phyloP scores from a whole-genome alignment of 2,329 filamentous ascomycete genomes.

The Verticillium klebahnii region DNA sequence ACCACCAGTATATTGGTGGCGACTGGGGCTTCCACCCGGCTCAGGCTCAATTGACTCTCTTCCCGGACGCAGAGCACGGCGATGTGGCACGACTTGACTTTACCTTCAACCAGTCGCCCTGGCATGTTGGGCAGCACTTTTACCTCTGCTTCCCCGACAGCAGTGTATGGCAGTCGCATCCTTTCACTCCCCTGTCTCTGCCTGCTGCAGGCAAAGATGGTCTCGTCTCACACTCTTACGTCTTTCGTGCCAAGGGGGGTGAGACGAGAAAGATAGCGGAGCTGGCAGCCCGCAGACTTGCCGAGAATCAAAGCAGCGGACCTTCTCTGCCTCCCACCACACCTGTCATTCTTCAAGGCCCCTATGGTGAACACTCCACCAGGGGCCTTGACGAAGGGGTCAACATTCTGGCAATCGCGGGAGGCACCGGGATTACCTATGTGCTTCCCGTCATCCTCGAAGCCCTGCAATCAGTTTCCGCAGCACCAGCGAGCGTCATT shows the following conservation, averaged over 20 bases:
- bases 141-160: slow-evolving; percentile 63
- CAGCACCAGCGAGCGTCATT: slow-evolving; percentile 10
- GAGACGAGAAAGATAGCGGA: slow-evolving; percentile 53
- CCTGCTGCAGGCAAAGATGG: slow-evolving; percentile 34
- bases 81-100: slow-evolving; percentile 64
- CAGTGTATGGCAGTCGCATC: slow-evolving; percentile 68
- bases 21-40: slow-evolving; percentile 49
- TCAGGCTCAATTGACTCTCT: slow-evolving; percentile 43
- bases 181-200: slow-evolving; percentile 59
- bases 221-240: slow-evolving; percentile 46
- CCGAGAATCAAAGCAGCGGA: neutral
- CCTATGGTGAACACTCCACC: slow-evolving; percentile 53
- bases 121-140: slow-evolving; percentile 67
- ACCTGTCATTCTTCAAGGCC: slow-evolving; percentile 56
- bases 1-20: slow-evolving; percentile 46
- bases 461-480: neutral
- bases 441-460: slow-evolving; percentile 35
- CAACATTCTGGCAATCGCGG: slow-evolving; percentile 34
- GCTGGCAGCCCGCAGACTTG: slow-evolving; percentile 26
- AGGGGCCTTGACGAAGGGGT: slow-evolving; percentile 32
- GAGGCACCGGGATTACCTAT: slow-evolving; percentile 35
- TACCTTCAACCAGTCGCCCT: slow-evolving; percentile 53
- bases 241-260: slow-evolving; percentile 53
- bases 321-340: slow-evolving; percentile 29
- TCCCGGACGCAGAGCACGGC: slow-evolving; percentile 51